Base-by-base conservation (phyloP, 106 monocot species). In the Hemerocallis citrina region DNA sequence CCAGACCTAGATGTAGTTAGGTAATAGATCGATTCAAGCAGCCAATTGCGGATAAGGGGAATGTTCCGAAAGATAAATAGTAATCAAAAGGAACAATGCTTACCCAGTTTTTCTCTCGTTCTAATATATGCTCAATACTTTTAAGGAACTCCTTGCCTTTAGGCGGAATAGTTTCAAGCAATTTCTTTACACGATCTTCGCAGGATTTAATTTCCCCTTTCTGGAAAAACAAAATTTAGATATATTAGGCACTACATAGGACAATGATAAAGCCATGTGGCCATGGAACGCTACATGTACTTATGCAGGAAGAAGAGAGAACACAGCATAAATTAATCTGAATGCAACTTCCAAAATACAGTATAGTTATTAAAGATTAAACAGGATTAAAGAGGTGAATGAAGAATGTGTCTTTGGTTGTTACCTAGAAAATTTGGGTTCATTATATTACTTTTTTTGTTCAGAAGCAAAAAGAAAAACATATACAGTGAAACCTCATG, bases 91-190 rank as follows among this genome's bases (percentile, higher is more conserved):
- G n/a, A 33, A 32, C 0, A 61, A 38, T 52, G 34, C 67, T 72
- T 38, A 95, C 96, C 98, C 98, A 98, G 69, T 98, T 98, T 61
- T 85, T 92, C 44, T 98, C 98, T 68, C 98, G 72, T 64, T 98
- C 88, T 39, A 98, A 63, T 74, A 92, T 98, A 58, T 98, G 98
- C 38, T 98, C 98, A 55, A 98, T 79, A 63, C 87, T 80, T 72
- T 86, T 57, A 60, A 92, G 98, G 67, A 98, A 98, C 70, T 80
- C 88, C 65, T 92, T 92, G 57, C 98, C 98, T 78, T 98, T 85
- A 7, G 98, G 92, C 41, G 98, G 98, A 80, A 70, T 98, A 17
- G 77, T 52, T 71, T 88, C 85, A 22, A 98, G 64, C 61, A 98
- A 84, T 48, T 77, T 88, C 77, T 92, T 92, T 31, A 92, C 91